Conservation (phyloP, 2,329 filamentous ascomycete genomes). For the Apiospora kogelbergensis region DNA sequence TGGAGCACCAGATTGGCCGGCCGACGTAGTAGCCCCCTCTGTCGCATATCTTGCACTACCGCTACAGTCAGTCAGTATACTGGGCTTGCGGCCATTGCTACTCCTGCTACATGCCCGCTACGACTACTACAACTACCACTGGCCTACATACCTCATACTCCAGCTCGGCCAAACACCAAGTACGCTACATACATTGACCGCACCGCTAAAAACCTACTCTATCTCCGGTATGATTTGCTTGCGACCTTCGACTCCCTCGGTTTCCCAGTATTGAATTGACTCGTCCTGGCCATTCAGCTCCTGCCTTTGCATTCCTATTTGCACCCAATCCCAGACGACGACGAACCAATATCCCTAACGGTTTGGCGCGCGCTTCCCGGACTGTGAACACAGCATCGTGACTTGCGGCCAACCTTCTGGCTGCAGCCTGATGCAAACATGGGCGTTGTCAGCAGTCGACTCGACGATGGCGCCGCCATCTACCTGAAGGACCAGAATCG, state of each 20-base stretch:
- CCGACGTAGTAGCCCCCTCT: conserved; percentile 2
- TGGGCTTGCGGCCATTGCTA: background rate
- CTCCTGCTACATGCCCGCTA: background rate
- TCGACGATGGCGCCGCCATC: conserved; percentile 77
- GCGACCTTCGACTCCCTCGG: background rate
- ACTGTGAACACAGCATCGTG: conserved; percentile 1
- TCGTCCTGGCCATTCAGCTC: background rate
- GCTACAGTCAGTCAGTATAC: background rate
- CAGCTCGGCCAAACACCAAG: background rate
- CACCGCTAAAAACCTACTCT: background rate
- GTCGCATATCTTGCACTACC: background rate
- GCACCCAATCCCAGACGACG: background rate
- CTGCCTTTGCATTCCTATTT: background rate
- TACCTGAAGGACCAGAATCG: conserved; percentile 90
- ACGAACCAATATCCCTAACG: background rate
- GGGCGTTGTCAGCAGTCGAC: conserved; percentile 89
- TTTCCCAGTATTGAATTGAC: conserved; percentile 1
- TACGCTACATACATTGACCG: background rate
- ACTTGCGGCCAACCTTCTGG: conserved; percentile 25
- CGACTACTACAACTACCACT: background rate
- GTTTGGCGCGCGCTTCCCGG: background rate
- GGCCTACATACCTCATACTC: background rate
- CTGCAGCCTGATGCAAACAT: conserved; percentile 54
- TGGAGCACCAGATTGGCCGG: background rate
- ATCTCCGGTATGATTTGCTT: background rate